Conservation (phyloP, 2,329 filamentous ascomycete species). For the Fonsecaea erecta region DNA sequence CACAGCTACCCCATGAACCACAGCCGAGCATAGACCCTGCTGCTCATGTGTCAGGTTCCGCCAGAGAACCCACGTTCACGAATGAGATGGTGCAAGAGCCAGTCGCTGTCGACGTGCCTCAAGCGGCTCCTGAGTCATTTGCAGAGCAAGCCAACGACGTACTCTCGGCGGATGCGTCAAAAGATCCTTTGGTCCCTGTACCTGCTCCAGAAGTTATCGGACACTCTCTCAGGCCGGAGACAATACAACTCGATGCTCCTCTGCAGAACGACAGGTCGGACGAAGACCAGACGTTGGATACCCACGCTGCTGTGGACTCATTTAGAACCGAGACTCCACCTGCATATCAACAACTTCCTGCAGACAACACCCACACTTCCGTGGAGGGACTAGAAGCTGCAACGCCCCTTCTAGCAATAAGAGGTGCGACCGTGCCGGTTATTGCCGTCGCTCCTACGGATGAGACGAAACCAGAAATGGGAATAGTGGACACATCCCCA, state of each 20-base stretch:
- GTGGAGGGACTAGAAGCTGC: not conserved
- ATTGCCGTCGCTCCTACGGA: not conserved
- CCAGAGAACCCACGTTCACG: not conserved
- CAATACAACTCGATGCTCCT: not conserved
- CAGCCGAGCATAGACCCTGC: not conserved
- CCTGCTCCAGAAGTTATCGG: not conserved
- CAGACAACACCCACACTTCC: not conserved
- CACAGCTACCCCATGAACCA: not conserved
- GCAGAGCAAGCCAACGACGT: not conserved
- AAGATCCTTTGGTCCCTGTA: not conserved
- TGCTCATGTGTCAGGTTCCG: not conserved
- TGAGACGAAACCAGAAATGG: not conserved
- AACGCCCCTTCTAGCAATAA: not conserved
- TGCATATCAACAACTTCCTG: not conserved
- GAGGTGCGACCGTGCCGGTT: not conserved
- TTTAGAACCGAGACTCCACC: not conserved
- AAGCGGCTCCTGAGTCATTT: not conserved
- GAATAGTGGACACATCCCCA: not conserved
- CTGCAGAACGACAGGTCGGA: not conserved
- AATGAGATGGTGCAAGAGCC: constrained; percentile 4
- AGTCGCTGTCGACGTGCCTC: not conserved
- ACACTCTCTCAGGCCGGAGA: not conserved
- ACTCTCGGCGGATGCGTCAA: no score
- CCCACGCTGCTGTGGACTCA: not conserved
- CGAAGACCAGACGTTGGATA: not conserved